A percentile compares a stretch with the other conserved stretches of the same genome.
Conservation (phyloP, 139 green algal species). For the Chlorella sp. region DNA sequence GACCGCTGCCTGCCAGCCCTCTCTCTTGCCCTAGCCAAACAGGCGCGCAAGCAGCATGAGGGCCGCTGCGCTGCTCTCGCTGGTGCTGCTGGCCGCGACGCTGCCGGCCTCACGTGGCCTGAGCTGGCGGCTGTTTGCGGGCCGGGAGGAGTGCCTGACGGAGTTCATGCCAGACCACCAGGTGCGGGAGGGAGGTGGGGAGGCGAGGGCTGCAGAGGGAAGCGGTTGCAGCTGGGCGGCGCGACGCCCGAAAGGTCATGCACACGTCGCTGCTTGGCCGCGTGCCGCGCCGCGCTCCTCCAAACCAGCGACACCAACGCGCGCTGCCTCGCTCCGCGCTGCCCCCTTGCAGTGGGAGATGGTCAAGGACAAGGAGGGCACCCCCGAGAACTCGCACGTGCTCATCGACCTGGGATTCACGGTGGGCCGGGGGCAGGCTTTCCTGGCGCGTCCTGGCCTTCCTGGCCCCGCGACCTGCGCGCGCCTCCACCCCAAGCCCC, state of each 20-base stretch:
- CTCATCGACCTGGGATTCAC: slow-evolving; percentile 39
- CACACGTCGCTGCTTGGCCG: neutral
- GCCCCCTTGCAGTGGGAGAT: slow-evolving; percentile 28
- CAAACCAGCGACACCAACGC: neutral
- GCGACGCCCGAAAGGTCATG: neutral
- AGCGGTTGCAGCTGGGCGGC: neutral
- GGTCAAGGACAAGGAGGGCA: slow-evolving; percentile 26
- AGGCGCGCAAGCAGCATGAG: too few relatives aligned
- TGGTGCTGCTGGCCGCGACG: too few relatives aligned
- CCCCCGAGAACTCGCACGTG: slow-evolving; percentile 14
- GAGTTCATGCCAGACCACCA: slow-evolving; percentile 35
- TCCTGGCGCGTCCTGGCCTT: neutral
- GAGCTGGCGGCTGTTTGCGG: slow-evolving; percentile 41
- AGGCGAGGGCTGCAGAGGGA: too few relatives aligned
- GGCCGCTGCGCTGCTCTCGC: too few relatives aligned
- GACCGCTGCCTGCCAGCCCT: too few relatives aligned
- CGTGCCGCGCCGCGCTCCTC: neutral
- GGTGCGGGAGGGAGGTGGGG: neutral
- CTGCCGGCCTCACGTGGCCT: too few relatives aligned
- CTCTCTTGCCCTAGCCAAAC: too few relatives aligned
- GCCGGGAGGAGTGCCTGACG: slow-evolving; percentile 44
- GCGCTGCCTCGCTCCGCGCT: neutral
- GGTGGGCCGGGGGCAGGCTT: slow-evolving; percentile 3
- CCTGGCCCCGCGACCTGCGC: neutral
- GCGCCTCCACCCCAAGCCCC: neutral